These are phyloP conservation scores for Hymenoscyphus fraxineus DNA, from an alignment of 2,329 filamentous ascomycete genomes.

Conservation along the genomic window DNA sequence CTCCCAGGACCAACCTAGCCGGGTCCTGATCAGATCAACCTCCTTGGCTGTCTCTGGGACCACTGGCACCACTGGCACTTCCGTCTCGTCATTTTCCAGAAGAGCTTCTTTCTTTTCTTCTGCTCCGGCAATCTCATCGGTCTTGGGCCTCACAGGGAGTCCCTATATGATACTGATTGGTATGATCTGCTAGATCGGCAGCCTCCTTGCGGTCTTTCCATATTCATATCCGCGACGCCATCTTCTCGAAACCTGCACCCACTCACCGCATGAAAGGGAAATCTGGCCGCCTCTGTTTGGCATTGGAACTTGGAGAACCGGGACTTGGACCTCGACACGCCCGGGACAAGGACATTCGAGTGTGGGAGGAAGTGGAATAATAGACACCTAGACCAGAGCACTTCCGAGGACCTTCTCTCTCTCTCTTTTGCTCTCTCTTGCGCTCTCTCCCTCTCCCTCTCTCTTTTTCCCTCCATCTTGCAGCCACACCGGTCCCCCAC, in stretches of 20 bases:
- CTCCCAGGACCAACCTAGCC: neutral
- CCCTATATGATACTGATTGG: neutral
- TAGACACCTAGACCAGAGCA: neutral
- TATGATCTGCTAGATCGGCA: neutral
- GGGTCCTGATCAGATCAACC: conserved; percentile 3
- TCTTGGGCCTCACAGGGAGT: neutral
- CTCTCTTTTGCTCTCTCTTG: neutral
- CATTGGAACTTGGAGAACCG: neutral
- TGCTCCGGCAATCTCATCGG: neutral
- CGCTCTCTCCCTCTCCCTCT: neutral
- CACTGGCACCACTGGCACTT: neutral
- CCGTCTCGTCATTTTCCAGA: neutral
- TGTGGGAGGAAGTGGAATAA: neutral
- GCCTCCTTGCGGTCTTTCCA: neutral
- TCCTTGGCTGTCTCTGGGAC: neutral
- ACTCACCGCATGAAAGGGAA: neutral
- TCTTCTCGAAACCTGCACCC: neutral
- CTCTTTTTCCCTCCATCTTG: neutral
- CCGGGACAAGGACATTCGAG: neutral
- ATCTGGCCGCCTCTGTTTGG: neutral
- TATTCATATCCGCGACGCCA: neutral
- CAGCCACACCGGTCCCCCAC: conserved; percentile 5
- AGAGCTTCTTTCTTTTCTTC: conserved; percentile 1
- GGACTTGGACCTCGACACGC: neutral
- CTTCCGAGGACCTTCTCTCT: neutral